These are phyloP conservation scores for Aurantiochytrium sp. DNA, from an alignment of 108 stramenopile species.

Conservation along the genomic window DNA sequence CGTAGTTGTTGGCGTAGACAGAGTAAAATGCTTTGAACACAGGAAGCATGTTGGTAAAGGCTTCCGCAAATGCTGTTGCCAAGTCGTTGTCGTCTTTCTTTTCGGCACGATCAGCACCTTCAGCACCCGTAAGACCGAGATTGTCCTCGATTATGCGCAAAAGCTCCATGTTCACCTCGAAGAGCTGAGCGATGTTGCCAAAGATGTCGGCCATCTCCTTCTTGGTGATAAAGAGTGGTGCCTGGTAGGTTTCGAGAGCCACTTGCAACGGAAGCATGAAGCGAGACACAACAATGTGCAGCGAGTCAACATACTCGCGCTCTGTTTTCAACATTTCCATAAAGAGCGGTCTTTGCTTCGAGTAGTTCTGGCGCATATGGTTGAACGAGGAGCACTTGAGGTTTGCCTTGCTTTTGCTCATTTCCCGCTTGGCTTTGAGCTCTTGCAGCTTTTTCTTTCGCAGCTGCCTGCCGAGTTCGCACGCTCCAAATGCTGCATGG, in stretches of 20 bases:
- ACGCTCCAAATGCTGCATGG: background rate
- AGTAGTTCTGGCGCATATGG: background rate
- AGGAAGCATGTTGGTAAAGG: conserved; percentile 17
- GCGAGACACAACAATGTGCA: background rate
- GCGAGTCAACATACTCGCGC: background rate
- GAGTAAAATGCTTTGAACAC: conserved; percentile 1
- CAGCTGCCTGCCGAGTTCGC: conserved; percentile 5
- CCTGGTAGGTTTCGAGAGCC: background rate
- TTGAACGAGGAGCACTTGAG: conserved; percentile 2
- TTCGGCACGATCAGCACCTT: background rate
- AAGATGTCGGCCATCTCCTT: conserved; percentile 3
- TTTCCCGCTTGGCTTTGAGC: background rate
- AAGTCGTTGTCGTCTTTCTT: background rate
- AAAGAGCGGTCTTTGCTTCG: background rate
- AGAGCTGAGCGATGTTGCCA: conserved; percentile 9
- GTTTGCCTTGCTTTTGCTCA: background rate
- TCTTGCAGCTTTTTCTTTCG: conserved; percentile 1
- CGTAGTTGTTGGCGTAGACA: conserved; percentile 9
- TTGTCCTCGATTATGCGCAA: background rate
- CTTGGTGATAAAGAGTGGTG: background rate
- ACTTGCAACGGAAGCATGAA: conserved; percentile 14
- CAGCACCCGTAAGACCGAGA: background rate
- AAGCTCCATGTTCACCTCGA: conserved; percentile 8
- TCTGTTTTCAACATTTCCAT: conserved; percentile 16
- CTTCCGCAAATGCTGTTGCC: background rate